These are phyloP conservation scores for Xylaria bambusicola DNA, from an alignment of 495 filamentous ascomycete species.

Conservation along the genomic window DNA sequence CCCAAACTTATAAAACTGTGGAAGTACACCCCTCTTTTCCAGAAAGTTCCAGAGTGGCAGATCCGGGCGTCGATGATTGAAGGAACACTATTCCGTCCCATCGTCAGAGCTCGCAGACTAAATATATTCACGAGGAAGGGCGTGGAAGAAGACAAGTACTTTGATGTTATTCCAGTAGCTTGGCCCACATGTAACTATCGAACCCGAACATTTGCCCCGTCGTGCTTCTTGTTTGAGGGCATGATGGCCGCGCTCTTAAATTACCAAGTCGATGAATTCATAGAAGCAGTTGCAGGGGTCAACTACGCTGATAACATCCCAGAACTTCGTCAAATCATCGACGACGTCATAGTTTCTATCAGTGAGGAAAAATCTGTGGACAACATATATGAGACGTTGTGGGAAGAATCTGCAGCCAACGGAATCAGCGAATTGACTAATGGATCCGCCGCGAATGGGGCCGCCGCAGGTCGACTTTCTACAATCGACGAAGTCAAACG, in stretches of 20 bases:
- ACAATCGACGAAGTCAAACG: neutral
- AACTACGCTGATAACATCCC: neutral
- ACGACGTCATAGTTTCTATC: neutral
- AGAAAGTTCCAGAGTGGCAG: neutral
- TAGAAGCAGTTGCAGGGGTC: slow-evolving; percentile 30
- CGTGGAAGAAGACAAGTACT: slow-evolving; percentile 38
- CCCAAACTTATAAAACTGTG: neutral
- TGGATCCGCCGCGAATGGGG: neutral
- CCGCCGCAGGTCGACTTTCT: neutral
- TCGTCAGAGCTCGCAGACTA: slow-evolving; percentile 3
- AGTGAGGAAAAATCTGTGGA: neutral
- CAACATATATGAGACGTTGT: neutral
- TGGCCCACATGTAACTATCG: slow-evolving; percentile 33
- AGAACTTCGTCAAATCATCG: neutral
- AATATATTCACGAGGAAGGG: slow-evolving; percentile 28
- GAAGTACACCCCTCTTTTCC: neutral
- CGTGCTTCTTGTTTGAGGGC: slow-evolving; percentile 38
- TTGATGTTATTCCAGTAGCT: slow-evolving; percentile 39
- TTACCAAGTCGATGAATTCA: slow-evolving; percentile 44
- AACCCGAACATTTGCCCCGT: neutral
- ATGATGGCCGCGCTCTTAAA: slow-evolving; percentile 38
- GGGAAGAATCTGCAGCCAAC: neutral
- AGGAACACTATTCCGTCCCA: slow-evolving; percentile 20
- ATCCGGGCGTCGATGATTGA: slow-evolving; percentile 29
- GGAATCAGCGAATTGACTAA: neutral